Conservation (phyloP, 345 rosid genomes). For the Gossypium thurberi region DNA sequence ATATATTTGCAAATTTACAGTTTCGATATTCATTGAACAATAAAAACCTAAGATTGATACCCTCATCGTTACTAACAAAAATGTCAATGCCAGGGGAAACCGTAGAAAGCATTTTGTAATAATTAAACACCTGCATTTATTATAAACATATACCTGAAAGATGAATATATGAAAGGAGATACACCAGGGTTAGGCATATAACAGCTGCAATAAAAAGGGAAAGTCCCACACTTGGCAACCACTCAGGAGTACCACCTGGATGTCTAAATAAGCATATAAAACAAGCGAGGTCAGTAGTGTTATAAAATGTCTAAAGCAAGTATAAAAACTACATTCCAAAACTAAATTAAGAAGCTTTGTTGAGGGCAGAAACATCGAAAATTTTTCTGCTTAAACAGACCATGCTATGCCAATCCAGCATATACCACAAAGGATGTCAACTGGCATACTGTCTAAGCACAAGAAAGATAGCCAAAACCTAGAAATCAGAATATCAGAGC, state of each 20-base stretch:
- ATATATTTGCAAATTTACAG: neutral
- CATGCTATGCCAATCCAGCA: too few relatives aligned
- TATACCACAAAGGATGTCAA: too few relatives aligned
- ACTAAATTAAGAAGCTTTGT: neutral
- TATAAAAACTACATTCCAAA: neutral
- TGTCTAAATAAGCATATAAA: conserved; percentile 44
- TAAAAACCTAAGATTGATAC: neutral
- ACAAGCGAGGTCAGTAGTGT: conserved; percentile 1
- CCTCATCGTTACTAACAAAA: neutral
- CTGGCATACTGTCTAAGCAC: too few relatives aligned
- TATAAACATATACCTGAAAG: conserved; percentile 55
- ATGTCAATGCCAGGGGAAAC: neutral
- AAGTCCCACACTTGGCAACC: conserved; percentile 59
- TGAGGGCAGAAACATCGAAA: neutral
- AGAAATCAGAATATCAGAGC: neutral
- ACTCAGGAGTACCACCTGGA: conserved; percentile 82
- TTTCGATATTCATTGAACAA: neutral
- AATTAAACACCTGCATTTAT: conserved; percentile 38
- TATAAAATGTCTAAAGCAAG: neutral
- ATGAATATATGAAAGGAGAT: conserved; percentile 82
- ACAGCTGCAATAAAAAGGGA: conserved; percentile 54
- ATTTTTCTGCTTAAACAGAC: neutral
- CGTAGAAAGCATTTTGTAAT: conserved; percentile 11
- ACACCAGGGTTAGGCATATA: conserved; percentile 64
- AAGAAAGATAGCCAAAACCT: neutral